Evolutionary conservation across 192 early-diverging fungal species (phyloP), one percentile per base, ranked within the genome.

Genomic region (Backusella morwellensis): DNA sequence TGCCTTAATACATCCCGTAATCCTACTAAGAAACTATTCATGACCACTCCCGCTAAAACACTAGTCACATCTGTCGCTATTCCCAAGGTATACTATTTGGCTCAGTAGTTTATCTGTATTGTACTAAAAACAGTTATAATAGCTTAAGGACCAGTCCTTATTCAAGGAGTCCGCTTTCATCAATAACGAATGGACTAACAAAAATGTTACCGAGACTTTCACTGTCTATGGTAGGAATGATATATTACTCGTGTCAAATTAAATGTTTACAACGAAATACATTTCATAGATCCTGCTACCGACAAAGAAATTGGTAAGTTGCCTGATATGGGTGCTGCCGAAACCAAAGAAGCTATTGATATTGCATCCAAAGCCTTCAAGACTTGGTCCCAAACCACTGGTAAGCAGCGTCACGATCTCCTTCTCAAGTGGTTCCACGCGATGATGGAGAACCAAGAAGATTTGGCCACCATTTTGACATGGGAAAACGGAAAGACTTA

Each of bases 381-480:
- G 0, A 72, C 68, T 15, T 95, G 93, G 93, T 86, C 86, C 36
- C 78, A 77, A 35, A 89, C 82, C 21, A 89, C 93, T 4, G 91
- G 88, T 3, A 91, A 86, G 70, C 82, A 84, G 72, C 72, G 93
- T 19, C 83, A 91, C 34, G 81, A 70, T 52, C 70, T 91, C 3
- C 77, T 95, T 78, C 85, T 88, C 59, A 90, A 87, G 59, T 94
- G 90, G 91, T 82, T 85, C 70, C 85, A 91, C 17, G 82, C 92
- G 4, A 88, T 95, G 1, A 66, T 90, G 11, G 90, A 86, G 34
- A 89, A 94, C 75, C 84, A 88, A 72, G 86, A 93, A 14, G 95
- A 96, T 70, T 81, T 96, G 72, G 96, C 91, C 2, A 89, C 84
- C 35, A 92, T 97, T 56, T 85, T 95, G 79, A 95, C 95, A n/a